These are phyloP conservation scores for Nematocida ausubeli DNA, from an alignment of 371 early-diverging fungal genomes.

Conservation along the genomic window DNA sequence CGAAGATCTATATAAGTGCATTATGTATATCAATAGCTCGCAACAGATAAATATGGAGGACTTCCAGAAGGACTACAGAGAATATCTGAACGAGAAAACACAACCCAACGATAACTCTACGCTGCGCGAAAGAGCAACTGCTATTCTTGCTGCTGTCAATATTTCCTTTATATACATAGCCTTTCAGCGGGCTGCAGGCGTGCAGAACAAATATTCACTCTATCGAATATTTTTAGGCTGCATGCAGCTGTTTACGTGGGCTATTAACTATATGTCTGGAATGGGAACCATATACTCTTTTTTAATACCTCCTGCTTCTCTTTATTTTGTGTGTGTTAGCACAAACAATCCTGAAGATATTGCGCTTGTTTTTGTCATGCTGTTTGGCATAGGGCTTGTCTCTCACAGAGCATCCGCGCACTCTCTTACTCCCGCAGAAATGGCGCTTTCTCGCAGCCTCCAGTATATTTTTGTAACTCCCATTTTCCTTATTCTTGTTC, in stretches of 20 bases:
- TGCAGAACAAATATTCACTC: constrained; percentile 18
- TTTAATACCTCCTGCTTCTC: constrained; percentile 16
- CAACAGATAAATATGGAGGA: constrained; percentile 8
- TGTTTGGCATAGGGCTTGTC: constrained; percentile 9
- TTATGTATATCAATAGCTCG: constrained; percentile 36
- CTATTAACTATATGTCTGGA: constrained; percentile 8
- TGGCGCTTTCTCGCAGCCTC: neutral
- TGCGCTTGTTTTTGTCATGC: constrained; percentile 32
- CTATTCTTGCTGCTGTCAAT: constrained; percentile 14
- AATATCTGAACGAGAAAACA: constrained; percentile 11
- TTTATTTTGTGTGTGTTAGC: constrained; percentile 44
- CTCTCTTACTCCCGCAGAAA: neutral
- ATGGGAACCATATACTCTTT: neutral
- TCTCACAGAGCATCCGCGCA: neutral
- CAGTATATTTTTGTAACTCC: constrained; percentile 21
- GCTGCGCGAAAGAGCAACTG: neutral
- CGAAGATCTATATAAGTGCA: constrained; percentile 32
- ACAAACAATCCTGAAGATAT: constrained; percentile 32
- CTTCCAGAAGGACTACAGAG: constrained; percentile 31
- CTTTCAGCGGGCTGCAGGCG: constrained; percentile 31
- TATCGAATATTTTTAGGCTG: constrained; percentile 36
- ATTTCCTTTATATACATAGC: constrained; percentile 52
- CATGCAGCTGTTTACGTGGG: constrained; percentile 43
- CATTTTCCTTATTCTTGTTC: constrained; percentile 5
- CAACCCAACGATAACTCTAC: neutral